These are phyloP conservation scores for Trametes cinnabarina DNA, from an alignment of 768 basidiomycete species.

Conservation along the genomic window DNA sequence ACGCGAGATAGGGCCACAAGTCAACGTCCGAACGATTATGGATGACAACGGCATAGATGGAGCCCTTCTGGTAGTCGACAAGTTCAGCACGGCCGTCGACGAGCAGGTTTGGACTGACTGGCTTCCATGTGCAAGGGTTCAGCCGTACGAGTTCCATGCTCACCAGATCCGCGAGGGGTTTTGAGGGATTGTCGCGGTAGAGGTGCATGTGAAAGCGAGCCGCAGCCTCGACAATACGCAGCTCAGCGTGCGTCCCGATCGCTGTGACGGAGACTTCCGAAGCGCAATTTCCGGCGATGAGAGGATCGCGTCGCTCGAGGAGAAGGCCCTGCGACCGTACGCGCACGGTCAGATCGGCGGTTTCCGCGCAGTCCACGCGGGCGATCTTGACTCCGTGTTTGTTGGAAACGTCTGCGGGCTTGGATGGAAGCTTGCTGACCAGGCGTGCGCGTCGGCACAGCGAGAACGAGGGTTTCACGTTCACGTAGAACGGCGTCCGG, in stretches of 20 bases:
- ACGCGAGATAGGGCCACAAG: slow-evolving; percentile 63
- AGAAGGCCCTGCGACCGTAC: slow-evolving; percentile 39
- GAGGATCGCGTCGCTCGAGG: slow-evolving; percentile 46
- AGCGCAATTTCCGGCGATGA: slow-evolving; percentile 36
- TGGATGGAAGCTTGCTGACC: slow-evolving; percentile 36
- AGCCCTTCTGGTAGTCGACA: slow-evolving; percentile 36
- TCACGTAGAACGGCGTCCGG: slow-evolving; percentile 51
- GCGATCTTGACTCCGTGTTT: slow-evolving; percentile 44
- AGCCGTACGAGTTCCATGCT: slow-evolving; percentile 53
- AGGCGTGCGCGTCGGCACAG: slow-evolving; percentile 46
- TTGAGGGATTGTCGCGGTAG: slow-evolving; percentile 46
- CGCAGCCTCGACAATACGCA: slow-evolving; percentile 48
- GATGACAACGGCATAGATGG: slow-evolving; percentile 48
- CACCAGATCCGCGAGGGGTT: slow-evolving; percentile 47
- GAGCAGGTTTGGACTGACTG: slow-evolving; percentile 46
- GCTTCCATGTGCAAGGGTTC: slow-evolving; percentile 44
- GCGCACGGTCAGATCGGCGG: slow-evolving; percentile 53
- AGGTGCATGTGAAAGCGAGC: slow-evolving; percentile 61
- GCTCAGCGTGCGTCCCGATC: slow-evolving; percentile 34
- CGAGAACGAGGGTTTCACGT: slow-evolving; percentile 48
- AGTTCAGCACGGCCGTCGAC: slow-evolving; percentile 48
- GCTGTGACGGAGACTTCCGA: slow-evolving; percentile 40
- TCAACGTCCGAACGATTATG: slow-evolving; percentile 49
- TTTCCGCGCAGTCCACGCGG: slow-evolving; percentile 41
- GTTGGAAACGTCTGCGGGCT: slow-evolving; percentile 34